Base-by-base conservation (phyloP, 345 rosid species). In the Citrus reticulata region DNA sequence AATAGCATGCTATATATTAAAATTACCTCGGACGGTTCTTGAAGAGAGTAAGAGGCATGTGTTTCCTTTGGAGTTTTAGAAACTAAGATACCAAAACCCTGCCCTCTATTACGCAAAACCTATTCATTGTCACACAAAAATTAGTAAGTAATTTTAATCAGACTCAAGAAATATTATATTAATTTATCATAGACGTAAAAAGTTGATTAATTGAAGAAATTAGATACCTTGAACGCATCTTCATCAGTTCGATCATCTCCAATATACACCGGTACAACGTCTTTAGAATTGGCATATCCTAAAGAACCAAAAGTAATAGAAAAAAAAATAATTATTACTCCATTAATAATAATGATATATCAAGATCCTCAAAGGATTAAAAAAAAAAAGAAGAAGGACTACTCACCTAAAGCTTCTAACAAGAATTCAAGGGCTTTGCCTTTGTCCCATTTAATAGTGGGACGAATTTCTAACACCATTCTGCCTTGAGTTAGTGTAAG, bases 221-320 rank as follows among this genome's bases (percentile, higher is more conserved):
- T 61, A 63, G 1, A 64, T 82, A 92, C 99, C 94, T 93, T 90
- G 81, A 96, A 96, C 1, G 99, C 99, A 80, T 96, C 99, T 77
- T 96, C 99, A 14, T 96, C 99, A 0, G 95, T 93, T 22, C 93
- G 90, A 79, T 96, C 99, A 78, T 96, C 99, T 2, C 99, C 99
- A n/a, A 96, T 91, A 24, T 94, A 96, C 5, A 96, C 83, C 0
- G 99, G 99, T 0, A 96, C 76, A 80, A 94, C 94, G 81, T 94
- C 87, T 22, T 65, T 71, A 19, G 92, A 89, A 74, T 89, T 84
- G 30, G 93, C 90, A 72, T 70, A 93, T 66, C 98, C 98, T 93
- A 69, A 65, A 40, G 73, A 66, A 70, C 51, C 66, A 60, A 62
- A 46, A 70, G 40, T 37, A 68, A 30, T 16, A 29, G 6, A 34